Conservation (phyloP, 2,329 filamentous ascomycete genomes). For the Myrmaecium sp. region DNA sequence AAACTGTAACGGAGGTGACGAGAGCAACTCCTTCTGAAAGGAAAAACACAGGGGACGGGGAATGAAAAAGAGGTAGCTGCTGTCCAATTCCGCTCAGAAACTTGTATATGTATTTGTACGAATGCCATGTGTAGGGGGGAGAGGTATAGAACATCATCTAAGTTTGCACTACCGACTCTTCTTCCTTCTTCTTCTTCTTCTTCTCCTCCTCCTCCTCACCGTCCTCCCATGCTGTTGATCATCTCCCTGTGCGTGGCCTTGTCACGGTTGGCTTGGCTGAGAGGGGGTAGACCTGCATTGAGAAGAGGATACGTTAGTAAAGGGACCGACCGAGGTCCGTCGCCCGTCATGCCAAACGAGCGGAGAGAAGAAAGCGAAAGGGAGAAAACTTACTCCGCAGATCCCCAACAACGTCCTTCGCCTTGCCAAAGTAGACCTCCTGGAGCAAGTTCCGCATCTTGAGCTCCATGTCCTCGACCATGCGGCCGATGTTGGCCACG, state of each 20-base stretch:
- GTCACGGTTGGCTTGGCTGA: conserved; percentile 74
- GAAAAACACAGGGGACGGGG: too few relatives aligned
- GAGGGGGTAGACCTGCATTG: conserved; percentile 44
- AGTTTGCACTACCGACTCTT: too few relatives aligned
- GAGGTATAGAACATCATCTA: too few relatives aligned
- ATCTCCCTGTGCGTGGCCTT: conserved; percentile 76
- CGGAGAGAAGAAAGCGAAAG: not conserved
- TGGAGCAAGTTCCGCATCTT: conserved; percentile 96
- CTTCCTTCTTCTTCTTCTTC: too few relatives aligned
- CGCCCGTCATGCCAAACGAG: not conserved
- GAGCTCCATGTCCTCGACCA: conserved; percentile 98
- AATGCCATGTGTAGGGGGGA: too few relatives aligned
- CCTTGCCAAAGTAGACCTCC: conserved; percentile 99
- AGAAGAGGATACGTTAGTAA: conserved; percentile 1
- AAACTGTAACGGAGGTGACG: too few relatives aligned
- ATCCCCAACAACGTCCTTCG: conserved; percentile 94
- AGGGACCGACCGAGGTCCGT: conserved; percentile 3
- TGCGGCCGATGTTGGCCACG: conserved; percentile 79
- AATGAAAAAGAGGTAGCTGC: too few relatives aligned
- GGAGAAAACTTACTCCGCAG: conserved; percentile 48
- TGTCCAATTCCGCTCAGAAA: too few relatives aligned
- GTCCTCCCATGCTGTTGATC: conserved; percentile 41
- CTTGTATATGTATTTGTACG: too few relatives aligned
- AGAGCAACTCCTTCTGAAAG: too few relatives aligned
- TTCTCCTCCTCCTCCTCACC: too few relatives aligned